Conservation (phyloP, 805 yeast species). For the Metschnikowia continentalis region DNA sequence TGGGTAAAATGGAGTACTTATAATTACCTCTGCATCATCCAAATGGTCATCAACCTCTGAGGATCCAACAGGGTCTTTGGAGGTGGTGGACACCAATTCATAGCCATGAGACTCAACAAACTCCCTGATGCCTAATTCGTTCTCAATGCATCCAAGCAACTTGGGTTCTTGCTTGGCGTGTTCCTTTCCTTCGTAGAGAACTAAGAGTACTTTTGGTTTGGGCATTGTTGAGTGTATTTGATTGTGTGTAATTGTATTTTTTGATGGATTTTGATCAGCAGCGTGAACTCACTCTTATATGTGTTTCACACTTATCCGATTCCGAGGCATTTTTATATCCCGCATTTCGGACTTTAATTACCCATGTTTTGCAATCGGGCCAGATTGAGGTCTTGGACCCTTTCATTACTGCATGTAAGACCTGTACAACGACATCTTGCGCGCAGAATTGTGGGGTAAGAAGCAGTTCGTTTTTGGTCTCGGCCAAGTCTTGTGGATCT, state of each 20-base stretch:
- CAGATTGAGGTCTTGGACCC: background rate
- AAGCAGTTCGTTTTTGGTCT: background rate
- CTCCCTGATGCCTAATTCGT: conserved; percentile 65
- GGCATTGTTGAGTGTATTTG: conserved; percentile 9
- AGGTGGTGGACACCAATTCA: conserved; percentile 58
- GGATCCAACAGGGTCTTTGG: conserved; percentile 58
- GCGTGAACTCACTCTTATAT: background rate
- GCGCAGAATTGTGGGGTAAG: conserved; percentile 5
- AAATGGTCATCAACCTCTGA: conserved; percentile 61
- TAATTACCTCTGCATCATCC: conserved; percentile 69
- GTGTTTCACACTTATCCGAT: background rate
- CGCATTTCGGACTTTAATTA: conserved; percentile 1
- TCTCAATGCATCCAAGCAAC: conserved; percentile 68
- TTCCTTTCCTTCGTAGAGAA: conserved; percentile 53
- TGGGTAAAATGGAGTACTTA: conserved; percentile 82
- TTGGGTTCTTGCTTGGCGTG: conserved; percentile 59
- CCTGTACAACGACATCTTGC: background rate
- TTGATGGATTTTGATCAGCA: background rate
- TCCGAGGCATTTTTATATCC: conserved; percentile 6
- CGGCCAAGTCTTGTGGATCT: background rate
- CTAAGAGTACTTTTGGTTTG: conserved; percentile 44
- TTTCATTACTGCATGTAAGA: background rate
- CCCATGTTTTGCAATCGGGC: background rate
- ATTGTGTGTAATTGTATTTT: background rate
- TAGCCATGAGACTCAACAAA: conserved; percentile 68